Percentiles rank a stretch among this genome's conserved stretches.
These are phyloP conservation scores for Metrosideros polymorpha DNA, from an alignment of 441 rosid species.

Conservation along the genomic window DNA sequence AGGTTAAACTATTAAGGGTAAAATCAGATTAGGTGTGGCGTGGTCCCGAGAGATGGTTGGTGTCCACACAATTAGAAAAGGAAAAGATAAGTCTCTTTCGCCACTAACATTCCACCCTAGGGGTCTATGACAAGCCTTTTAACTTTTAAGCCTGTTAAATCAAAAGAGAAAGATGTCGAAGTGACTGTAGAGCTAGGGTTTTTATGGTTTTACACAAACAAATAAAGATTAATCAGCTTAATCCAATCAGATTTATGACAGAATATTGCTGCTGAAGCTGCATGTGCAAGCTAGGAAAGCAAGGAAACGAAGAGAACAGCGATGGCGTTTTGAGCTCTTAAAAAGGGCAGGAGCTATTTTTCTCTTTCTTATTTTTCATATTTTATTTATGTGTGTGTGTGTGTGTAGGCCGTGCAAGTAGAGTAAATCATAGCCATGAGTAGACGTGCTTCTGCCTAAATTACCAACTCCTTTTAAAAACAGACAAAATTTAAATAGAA, in stretches of 20 bases:
- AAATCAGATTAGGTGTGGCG: background rate
- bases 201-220: background rate
- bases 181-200: background rate
- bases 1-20: background rate
- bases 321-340: background rate
- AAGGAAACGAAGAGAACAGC: background rate
- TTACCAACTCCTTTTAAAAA: background rate
- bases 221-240: background rate
- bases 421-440: background rate
- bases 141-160: background rate
- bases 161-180: background rate
- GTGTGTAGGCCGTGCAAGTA: background rate
- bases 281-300: background rate
- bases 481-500: background rate
- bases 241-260: background rate
- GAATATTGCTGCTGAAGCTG: background rate
- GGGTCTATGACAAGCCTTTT: background rate
- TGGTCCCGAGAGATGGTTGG: background rate
- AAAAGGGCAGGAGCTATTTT: background rate
- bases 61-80: background rate
- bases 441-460: background rate
- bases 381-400: too few species aligned
- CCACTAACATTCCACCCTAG: background rate
- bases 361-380: background rate
- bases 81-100: background rate